Evolutionary conservation across 768 basidiomycete genomes (phyloP), one percentile per base, ranked within the genome.

Genomic region (Russula earlei): DNA sequence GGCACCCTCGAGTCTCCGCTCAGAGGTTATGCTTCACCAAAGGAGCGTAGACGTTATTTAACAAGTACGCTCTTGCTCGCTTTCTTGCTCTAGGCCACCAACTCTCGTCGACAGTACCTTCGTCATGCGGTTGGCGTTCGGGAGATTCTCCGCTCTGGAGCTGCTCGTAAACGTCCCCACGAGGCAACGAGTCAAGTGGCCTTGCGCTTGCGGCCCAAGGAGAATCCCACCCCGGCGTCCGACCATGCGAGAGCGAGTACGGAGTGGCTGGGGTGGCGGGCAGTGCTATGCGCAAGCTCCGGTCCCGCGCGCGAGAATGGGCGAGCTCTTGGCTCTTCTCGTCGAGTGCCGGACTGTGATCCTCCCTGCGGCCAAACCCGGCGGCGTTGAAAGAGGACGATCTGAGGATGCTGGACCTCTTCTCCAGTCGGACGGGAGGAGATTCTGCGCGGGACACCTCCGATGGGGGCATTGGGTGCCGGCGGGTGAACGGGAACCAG

Each of bases 1-100:
- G 31, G 5, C n/a, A 11, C 5, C 31, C 29, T 4, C 41, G 38
- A 45, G 27, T 20, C n/a, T 27, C 27, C 33, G 40, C n/a, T 10
- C 14, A 36, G 36, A 31, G 34, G 49, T 22, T 22, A 69, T 3
- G 45, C 22, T 80, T 51, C 62, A 90, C 90, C 72, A 92, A 66
- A 48, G 90, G 90, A 49, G 89, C 85, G 67, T 89, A 89, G 52
- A 78, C 69, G 61, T 91, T 88, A 47, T 76, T 79, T 41, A 92
- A 71, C 56, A 90, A 78, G 63, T 88, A 92, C 9, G 72, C 67
- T 46, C 85, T 77, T 46, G 86, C 62, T 41, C 75, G 72, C 63
- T 81, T 83, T 65, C 63, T 73, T 42, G 72, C 64, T 57, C 67
- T 58, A 58, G 69, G 58, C 67, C 65, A 64, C 61, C 34, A 60